These are phyloP conservation scores for Aspergillus indologenus DNA, from an alignment of 495 filamentous ascomycete species.

Conservation along the genomic window DNA sequence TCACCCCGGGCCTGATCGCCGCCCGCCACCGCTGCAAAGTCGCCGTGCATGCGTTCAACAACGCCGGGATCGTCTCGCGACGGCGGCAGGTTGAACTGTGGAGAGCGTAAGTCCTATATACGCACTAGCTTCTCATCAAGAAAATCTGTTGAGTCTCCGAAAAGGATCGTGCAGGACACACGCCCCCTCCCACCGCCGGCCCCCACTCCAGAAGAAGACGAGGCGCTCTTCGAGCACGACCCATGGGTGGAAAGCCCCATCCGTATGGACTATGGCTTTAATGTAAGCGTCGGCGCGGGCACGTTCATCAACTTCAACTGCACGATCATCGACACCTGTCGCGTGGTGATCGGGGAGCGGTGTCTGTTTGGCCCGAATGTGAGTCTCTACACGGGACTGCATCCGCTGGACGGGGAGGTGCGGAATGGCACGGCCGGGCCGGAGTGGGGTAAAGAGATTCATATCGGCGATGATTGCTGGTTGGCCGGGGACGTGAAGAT, in stretches of 20 bases:
- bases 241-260: constrained; percentile 11
- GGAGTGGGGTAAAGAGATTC: constrained; percentile 66
- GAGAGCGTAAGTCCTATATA: not conserved
- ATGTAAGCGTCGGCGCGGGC: constrained; percentile 4
- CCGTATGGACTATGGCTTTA: constrained; percentile 9
- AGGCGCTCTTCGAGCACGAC: constrained; percentile 1
- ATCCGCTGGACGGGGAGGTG: constrained; percentile 55
- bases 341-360: constrained; percentile 67
- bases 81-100: constrained; percentile 9
- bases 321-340: constrained; percentile 69
- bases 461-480: constrained; percentile 79
- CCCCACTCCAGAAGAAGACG: constrained; percentile 3
- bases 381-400: constrained; percentile 59
- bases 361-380: constrained; percentile 73
- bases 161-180: constrained; percentile 12
- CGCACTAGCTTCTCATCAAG: not conserved
- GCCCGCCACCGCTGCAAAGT: constrained; percentile 11
- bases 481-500: constrained; percentile 69
- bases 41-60: constrained; percentile 5
- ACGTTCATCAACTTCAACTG: constrained; percentile 20
- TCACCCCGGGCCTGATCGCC: constrained; percentile 8
- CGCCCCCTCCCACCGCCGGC: constrained; percentile 1
- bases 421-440: constrained; percentile 65
- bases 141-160: too few species aligned
- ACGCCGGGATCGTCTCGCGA: constrained; percentile 1